Evolutionary conservation across 2,329 filamentous ascomycete genomes (phyloP).

Genomic region (Hypoxylon sp.): DNA sequence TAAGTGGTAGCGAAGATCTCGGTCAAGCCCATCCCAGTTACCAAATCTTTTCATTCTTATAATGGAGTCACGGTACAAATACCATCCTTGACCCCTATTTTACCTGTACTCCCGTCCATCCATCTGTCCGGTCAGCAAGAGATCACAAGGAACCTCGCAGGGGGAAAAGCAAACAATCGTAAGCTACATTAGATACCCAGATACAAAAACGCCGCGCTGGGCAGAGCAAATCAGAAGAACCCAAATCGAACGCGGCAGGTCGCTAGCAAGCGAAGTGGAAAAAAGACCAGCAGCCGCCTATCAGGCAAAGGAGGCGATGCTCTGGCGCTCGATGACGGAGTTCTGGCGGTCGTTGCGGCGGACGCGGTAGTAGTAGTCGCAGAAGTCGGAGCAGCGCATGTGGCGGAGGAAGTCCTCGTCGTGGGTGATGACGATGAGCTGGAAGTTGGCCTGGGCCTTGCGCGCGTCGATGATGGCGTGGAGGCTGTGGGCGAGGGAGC

Average conservation of each 20-base stretch:
- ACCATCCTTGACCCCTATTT: too few species aligned
- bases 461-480: constrained; percentile 87
- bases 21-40: neutral
- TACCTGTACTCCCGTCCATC: neutral
- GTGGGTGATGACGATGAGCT: constrained; percentile 98
- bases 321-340: constrained; percentile 80
- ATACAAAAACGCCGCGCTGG: constrained; percentile 26
- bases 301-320: constrained; percentile 59
- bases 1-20: neutral
- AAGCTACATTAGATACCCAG: too few species aligned
- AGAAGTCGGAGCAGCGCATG: constrained; percentile 95
- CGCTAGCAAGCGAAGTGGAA: too few species aligned
- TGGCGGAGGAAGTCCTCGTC: constrained; percentile 94
- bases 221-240: too few species aligned
- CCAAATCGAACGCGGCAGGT: too few species aligned
- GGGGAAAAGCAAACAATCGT: too few species aligned
- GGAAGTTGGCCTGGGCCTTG: constrained; percentile 90
- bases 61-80: neutral
- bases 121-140: neutral
- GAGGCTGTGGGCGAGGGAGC: constrained; percentile 82
- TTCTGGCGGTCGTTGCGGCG: constrained; percentile 85
- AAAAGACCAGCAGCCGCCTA: neutral
- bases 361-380: constrained; percentile 90
- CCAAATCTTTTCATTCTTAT: neutral
- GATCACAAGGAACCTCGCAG: too few species aligned